phyloP scores from a whole-genome alignment of 1,284 basidiomycete species.

The Cryptococcus depauperatus region DNA sequence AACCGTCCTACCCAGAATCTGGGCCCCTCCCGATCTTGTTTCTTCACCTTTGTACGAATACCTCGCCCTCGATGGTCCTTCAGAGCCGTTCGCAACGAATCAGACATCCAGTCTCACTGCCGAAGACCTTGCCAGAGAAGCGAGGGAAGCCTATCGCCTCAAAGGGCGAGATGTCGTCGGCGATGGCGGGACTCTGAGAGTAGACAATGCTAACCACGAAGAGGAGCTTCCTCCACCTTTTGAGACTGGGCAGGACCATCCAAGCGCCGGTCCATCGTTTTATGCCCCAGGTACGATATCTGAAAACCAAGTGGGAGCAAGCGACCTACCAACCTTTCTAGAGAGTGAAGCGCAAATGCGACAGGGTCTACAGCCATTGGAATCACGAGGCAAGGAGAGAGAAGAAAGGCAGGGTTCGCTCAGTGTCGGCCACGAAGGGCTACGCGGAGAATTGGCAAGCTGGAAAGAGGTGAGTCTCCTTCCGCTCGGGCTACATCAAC shows the following conservation, averaged over 20 bases:
- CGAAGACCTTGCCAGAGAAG: constrained; percentile 35
- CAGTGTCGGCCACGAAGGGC: constrained; percentile 19
- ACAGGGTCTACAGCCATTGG: too few species aligned
- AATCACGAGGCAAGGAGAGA: background rate
- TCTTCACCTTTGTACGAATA: background rate
- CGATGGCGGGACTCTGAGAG: constrained; percentile 20
- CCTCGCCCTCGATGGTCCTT: background rate
- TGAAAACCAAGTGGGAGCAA: background rate
- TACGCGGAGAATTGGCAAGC: constrained; percentile 33
- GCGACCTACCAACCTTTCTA: constrained; percentile 30
- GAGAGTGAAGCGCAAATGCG: constrained; percentile 28
- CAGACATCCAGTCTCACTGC: constrained; percentile 44
- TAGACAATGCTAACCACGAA: background rate
- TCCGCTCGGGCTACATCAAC: too few species aligned
- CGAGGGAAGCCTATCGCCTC: constrained; percentile 38
- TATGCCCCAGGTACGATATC: too few species aligned
- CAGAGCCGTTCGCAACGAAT: constrained; percentile 7
- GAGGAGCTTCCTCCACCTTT: constrained; percentile 36
- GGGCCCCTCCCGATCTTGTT: background rate
- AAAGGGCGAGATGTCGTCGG: constrained; percentile 44
- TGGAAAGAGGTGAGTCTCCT: constrained; percentile 37
- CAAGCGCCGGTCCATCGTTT: background rate
- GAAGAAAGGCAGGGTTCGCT: constrained; percentile 1
- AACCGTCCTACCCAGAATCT: background rate
- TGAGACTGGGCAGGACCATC: constrained; percentile 13